Percentiles rank a stretch among this genome's conserved stretches.
Evolutionary conservation across 257 asterid species (phyloP).

Genomic region (Solanum verrucosum): DNA sequence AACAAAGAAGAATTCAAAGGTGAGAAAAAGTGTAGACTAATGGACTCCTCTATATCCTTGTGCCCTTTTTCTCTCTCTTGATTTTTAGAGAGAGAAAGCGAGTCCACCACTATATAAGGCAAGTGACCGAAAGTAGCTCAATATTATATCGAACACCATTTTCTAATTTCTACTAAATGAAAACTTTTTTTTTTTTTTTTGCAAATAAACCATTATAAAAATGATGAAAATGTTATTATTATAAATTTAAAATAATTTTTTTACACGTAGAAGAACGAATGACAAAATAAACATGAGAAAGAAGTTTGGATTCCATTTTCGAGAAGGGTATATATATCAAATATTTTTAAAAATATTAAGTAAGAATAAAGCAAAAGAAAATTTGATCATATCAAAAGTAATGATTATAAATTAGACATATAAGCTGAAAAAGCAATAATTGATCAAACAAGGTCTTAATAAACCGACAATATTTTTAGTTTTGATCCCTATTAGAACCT

Average conservation of each 20-base stretch:
- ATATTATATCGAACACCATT: not conserved
- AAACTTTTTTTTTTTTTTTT: not conserved
- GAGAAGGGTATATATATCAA: not conserved
- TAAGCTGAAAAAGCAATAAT: not conserved
- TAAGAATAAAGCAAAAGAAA: not conserved
- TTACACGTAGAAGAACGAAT: not conserved
- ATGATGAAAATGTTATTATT: not conserved
- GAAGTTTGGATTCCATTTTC: not conserved
- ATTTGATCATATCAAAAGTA: not conserved
- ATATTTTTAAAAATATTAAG: not conserved
- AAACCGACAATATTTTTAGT: not conserved
- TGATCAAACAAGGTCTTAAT: not conserved
- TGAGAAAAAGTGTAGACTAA: not conserved
- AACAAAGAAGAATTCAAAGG: slow-evolving; percentile 2
- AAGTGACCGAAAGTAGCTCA: not conserved
- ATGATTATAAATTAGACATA: not conserved
- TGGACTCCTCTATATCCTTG: not conserved
- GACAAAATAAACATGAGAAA: not conserved
- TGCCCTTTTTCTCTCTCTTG: not conserved
- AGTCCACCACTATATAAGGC: not conserved
- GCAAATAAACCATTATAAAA: not conserved
- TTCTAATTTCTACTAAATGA: not conserved
- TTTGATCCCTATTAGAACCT: not conserved
- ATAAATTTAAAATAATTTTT: not conserved
- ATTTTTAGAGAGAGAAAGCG: not conserved